phyloP scores from a whole-genome alignment of 306 rosid species.

The Quercus berberidifolia region DNA sequence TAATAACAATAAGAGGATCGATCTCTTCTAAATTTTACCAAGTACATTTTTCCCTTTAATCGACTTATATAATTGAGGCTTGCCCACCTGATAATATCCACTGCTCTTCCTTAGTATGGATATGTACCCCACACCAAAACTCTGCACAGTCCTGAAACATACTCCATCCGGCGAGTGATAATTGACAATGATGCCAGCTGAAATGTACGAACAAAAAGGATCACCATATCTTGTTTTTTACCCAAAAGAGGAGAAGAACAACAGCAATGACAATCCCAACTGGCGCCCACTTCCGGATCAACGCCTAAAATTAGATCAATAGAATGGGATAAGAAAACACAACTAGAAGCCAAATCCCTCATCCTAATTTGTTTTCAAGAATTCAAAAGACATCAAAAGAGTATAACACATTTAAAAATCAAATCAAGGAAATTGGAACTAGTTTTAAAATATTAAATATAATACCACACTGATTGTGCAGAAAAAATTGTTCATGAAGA shows the following conservation, averaged over 20 bases:
- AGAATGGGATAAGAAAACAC: background rate
- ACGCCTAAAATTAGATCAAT: slow-evolving; percentile 52
- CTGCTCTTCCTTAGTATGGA: background rate
- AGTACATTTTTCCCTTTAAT: background rate
- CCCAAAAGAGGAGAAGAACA: slow-evolving; percentile 93
- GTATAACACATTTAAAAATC: background rate
- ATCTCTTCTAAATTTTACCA: background rate
- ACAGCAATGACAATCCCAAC: slow-evolving; percentile 92
- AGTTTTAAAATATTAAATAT: background rate
- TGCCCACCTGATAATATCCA: background rate
- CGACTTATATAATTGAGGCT: background rate
- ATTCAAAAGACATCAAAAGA: background rate
- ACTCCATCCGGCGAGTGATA: background rate
- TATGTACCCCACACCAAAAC: background rate
- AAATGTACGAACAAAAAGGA: background rate
- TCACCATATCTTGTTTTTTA: slow-evolving; percentile 90
- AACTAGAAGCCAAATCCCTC: background rate
- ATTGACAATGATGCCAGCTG: background rate
- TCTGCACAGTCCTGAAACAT: background rate
- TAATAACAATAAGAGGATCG: background rate
- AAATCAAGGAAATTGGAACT: background rate
- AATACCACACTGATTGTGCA: no score
- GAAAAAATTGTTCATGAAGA: no score
- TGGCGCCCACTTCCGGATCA: slow-evolving; percentile 95
- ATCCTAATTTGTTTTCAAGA: background rate